Conservation (phyloP, 805 yeast species). For the Cyberlindnera subsufficiens region DNA sequence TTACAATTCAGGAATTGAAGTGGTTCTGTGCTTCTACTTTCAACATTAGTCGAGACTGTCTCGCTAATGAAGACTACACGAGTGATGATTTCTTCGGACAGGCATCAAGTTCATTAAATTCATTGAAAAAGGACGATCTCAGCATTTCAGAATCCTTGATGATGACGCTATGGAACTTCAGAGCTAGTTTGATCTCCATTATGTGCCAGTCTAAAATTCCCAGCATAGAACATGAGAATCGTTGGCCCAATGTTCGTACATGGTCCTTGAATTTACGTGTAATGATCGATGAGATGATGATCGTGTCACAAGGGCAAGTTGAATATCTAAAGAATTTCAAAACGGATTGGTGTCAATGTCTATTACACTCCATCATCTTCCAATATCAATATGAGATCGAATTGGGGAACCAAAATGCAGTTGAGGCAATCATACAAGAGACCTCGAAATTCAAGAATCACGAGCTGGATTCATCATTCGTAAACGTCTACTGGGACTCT, state of each 20-base stretch:
- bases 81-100: constrained; percentile 17
- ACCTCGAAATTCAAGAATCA: constrained; percentile 9
- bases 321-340: constrained; percentile 9
- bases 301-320: constrained; percentile 5
- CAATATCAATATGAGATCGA: constrained; percentile 23
- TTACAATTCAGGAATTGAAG: constrained; percentile 30
- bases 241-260: constrained; percentile 9
- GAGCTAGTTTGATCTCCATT: constrained; percentile 11
- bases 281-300: constrained; percentile 11
- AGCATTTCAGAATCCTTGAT: constrained; percentile 20
- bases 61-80: constrained; percentile 7
- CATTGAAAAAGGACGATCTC: constrained; percentile 20
- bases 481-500: constrained; percentile 12
- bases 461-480: constrained; percentile 21
- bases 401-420: constrained; percentile 18
- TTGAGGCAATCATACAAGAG: constrained; percentile 17
- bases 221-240: constrained; percentile 2
- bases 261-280: constrained; percentile 9
- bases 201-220: constrained; percentile 12
- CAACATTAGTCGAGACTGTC: constrained; percentile 26
- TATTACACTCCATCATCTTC: constrained; percentile 18
- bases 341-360: constrained; percentile 16
- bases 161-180: constrained; percentile 15
- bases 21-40: constrained; percentile 35
- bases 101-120: constrained; percentile 16